Base-by-base conservation (phyloP, 1,139 yeast genomes). In the Tardiomyces blankii region DNA sequence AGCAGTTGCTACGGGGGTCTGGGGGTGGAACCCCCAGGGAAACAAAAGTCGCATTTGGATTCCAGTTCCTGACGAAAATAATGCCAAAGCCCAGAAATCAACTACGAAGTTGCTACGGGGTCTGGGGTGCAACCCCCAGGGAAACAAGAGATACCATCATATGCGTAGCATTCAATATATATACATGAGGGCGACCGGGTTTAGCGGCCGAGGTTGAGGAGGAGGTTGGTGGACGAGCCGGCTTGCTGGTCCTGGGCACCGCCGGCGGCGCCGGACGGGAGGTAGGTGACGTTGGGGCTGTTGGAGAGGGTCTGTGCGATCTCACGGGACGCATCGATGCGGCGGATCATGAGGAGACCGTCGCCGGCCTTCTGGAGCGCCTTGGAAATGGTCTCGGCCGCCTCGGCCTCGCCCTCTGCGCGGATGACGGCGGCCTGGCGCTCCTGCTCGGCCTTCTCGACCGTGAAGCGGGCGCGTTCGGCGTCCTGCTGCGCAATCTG, bases 401-500 rank as follows among this genome's bases (percentile, higher is more conserved):
- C 87, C 67, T 93, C 98, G 40, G 98, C 98, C 69, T 93, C 99
- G 67, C 98, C 99, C 68, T 93, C 98, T 23, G 99, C 99, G 58
- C 97, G 79, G 54, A 91, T 91, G 58, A 93, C 88, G 47, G 85
- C 74, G 3, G 98, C 98, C 65, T 82, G 89, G 65, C 95, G 80
- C 67, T 91, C 97, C 68, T 93, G 99, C 66, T 91, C 97, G 4
- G 98, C 98, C 66, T 83, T 85, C 63, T 89, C 96, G 45, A 93
- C 99, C 51, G 88, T 74, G 64, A 79, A 93, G 61, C 85, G 83
- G 49, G 97, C 96, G 58, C 98, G 78, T 70, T 93, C 98, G 21
- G 99, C 97, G 62, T 93, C 98, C 68, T 93, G 98, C 70, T 91
- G 98, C 30, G 98, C 98, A 67, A 93, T 93, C 68, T 93, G 98